phyloP scores from a whole-genome alignment of 2,329 filamentous ascomycete genomes.

The Rutstroemia sp. region DNA sequence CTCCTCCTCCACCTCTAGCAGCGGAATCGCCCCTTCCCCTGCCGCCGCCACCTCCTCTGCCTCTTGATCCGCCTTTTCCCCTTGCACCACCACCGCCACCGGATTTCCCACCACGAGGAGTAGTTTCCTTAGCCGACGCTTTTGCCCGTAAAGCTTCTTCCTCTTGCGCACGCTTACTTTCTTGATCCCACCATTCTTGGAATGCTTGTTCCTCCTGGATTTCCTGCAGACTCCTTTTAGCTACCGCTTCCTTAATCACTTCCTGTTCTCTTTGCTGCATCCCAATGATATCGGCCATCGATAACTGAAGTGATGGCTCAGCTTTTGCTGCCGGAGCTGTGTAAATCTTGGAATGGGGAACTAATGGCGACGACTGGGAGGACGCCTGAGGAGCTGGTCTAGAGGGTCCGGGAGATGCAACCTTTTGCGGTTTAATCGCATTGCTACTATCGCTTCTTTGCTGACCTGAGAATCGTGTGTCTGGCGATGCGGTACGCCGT shows the following conservation, averaged over 20 bases:
- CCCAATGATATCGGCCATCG: conserved; percentile 80
- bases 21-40: neutral
- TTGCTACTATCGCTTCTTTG: conserved; percentile 15
- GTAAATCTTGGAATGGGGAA: conserved; percentile 56
- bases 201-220: conserved; percentile 97
- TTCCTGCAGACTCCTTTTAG: conserved; percentile 83
- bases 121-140: no score
- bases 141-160: conserved; percentile 20
- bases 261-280: conserved; percentile 83
- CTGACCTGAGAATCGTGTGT: conserved; percentile 57
- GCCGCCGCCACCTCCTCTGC: conserved; percentile 10
- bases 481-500: conserved; percentile 49
- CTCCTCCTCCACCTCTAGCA: neutral
- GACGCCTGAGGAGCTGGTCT: conserved; percentile 13
- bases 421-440: conserved; percentile 11
- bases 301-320: conserved; percentile 60
- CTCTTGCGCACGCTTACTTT: conserved; percentile 60
- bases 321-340: conserved; percentile 49
- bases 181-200: conserved; percentile 92
- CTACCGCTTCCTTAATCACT: conserved; percentile 71
- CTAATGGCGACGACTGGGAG: conserved; percentile 32
- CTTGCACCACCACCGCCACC: conserved; percentile 9
- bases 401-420: conserved; percentile 12
- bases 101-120: conserved; percentile 18
- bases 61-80: conserved; percentile 13